Conservation (phyloP, 148 eudicot species). For the Rhododendron mucronatum region DNA sequence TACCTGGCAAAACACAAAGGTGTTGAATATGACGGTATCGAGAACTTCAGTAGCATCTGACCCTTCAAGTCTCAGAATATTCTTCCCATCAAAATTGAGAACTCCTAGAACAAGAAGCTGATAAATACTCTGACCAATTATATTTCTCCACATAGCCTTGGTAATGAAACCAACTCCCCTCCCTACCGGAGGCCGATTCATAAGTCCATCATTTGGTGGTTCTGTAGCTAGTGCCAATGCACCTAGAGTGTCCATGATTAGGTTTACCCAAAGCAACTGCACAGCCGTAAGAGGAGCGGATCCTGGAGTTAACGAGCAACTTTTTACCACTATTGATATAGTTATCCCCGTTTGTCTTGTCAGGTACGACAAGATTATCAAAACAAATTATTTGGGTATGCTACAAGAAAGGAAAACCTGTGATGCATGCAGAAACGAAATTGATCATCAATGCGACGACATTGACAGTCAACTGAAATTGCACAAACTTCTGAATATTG, state of each 20-base stretch:
- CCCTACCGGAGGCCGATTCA: slow-evolving; percentile 47
- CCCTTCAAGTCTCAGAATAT: slow-evolving; percentile 30
- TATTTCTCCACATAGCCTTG: slow-evolving; percentile 56
- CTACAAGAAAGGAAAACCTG: slow-evolving; percentile 23
- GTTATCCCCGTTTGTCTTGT: neutral
- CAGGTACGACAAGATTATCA: neutral
- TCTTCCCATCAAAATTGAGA: slow-evolving; percentile 42
- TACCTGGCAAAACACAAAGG: slow-evolving; percentile 63
- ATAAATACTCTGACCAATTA: slow-evolving; percentile 50
- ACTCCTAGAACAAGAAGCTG: slow-evolving; percentile 39
- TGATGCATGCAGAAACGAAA: slow-evolving; percentile 27
- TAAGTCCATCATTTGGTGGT: slow-evolving; percentile 44
- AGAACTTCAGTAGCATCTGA: slow-evolving; percentile 46
- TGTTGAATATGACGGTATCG: slow-evolving; percentile 47
- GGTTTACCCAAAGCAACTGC: slow-evolving; percentile 60
- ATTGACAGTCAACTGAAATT: slow-evolving; percentile 42
- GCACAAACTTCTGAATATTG: slow-evolving; percentile 42
- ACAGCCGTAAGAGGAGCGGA: slow-evolving; percentile 57
- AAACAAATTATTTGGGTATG: neutral
- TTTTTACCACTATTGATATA: neutral
- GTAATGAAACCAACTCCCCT: slow-evolving; percentile 42
- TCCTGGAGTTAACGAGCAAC: slow-evolving; percentile 27
- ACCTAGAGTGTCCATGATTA: slow-evolving; percentile 64
- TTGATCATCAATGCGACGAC: slow-evolving; percentile 32
- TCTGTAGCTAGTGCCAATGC: slow-evolving; percentile 64